Conservation (phyloP, 2,329 filamentous ascomycete genomes). For the Fusarium nanum region DNA sequence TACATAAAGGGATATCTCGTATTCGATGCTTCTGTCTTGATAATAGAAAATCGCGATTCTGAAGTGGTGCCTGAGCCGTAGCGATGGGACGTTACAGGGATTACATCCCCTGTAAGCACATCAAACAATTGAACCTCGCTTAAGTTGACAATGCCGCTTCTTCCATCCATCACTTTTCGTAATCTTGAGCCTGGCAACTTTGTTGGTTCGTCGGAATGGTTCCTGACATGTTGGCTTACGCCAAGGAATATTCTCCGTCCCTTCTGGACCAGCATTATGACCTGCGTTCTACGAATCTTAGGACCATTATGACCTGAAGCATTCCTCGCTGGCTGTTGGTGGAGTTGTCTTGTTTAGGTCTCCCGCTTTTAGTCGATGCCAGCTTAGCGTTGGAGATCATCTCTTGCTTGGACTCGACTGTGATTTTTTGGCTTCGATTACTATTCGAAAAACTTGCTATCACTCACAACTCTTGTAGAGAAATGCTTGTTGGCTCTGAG, state of each 20-base stretch:
- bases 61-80: constrained; percentile 14
- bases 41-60: neutral
- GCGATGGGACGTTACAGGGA: neutral
- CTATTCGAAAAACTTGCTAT: too few relatives aligned
- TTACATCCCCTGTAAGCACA: neutral
- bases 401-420: neutral
- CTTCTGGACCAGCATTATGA: neutral
- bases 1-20: neutral
- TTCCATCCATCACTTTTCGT: neutral
- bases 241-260: neutral
- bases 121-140: neutral
- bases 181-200: neutral
- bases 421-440: neutral
- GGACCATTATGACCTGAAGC: neutral
- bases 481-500: neutral
- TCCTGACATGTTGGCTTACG: neutral
- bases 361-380: neutral
- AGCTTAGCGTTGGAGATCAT: neutral
- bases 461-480: neutral
- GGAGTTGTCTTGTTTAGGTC: neutral
- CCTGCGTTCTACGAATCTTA: neutral
- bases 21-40: neutral
- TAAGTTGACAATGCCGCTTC: neutral
- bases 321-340: neutral
- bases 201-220: constrained; percentile 4